A percentile compares a stretch with the other conserved stretches of the same genome.
These are phyloP conservation scores for Metschnikowia baotianmanensis DNA, from an alignment of 805 yeast species.

Conservation along the genomic window DNA sequence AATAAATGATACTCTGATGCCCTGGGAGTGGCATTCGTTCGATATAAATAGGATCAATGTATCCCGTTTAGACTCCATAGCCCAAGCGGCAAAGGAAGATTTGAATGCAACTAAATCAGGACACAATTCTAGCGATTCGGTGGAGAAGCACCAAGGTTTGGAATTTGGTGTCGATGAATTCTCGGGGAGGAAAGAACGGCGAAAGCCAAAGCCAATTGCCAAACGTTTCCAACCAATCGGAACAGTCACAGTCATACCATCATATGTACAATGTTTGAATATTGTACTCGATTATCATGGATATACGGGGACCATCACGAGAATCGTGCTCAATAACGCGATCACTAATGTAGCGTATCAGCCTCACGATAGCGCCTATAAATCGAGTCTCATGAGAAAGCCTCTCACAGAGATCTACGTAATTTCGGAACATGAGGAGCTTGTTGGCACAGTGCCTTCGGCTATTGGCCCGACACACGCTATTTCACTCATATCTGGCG, in stretches of 20 bases:
- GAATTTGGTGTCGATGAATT: background rate
- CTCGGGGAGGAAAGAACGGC: conserved; percentile 6
- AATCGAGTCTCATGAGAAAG: conserved; percentile 2
- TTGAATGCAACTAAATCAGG: background rate
- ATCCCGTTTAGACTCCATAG: background rate
- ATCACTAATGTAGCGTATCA: conserved; percentile 15
- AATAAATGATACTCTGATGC: background rate
- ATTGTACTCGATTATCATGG: conserved; percentile 23
- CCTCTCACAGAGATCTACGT: conserved; percentile 8
- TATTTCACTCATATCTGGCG: conserved; percentile 14
- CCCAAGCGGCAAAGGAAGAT: background rate
- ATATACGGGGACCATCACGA: conserved; percentile 18
- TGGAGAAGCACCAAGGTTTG: background rate
- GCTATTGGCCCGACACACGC: background rate
- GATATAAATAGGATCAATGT: background rate
- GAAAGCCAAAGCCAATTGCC: conserved; percentile 14
- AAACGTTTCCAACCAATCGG: conserved; percentile 11
- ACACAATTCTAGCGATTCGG: background rate
- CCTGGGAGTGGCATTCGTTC: conserved; percentile 9
- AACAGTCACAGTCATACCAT: conserved; percentile 10
- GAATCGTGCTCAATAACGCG: conserved; percentile 13
- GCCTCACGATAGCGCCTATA: conserved; percentile 10
- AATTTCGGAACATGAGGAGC: conserved; percentile 5
- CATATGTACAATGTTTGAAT: conserved; percentile 21
- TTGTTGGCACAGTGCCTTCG: conserved; percentile 8